Evolutionary conservation across 768 basidiomycete genomes (phyloP).

Genomic region (Phlegmacium glaucopus): DNA sequence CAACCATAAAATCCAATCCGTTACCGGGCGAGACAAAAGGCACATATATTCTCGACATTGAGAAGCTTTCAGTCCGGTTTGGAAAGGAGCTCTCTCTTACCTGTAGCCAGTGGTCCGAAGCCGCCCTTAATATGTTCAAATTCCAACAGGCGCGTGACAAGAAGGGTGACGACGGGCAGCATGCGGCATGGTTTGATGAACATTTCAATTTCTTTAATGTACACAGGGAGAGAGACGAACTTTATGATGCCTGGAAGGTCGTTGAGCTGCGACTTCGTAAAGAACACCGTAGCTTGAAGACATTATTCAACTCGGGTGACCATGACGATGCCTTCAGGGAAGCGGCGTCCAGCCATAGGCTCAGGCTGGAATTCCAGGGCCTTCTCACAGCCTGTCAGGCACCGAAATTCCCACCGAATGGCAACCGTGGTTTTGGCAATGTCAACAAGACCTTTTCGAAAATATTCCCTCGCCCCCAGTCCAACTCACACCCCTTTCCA

Average conservation of each 20-base stretch:
- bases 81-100: slow-evolving; percentile 1
- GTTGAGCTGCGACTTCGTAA: slow-evolving; percentile 4
- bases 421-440: neutral
- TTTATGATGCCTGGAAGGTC: slow-evolving; percentile 5
- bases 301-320: neutral
- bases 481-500: slow-evolving; percentile 6
- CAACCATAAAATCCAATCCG: slow-evolving; percentile 1
- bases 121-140: too few species aligned
- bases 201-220: slow-evolving; percentile 9
- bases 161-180: neutral
- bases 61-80: neutral
- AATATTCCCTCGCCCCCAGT: neutral
- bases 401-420: neutral
- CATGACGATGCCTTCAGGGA: neutral
- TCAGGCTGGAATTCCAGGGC: too few species aligned
- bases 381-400: too few species aligned
- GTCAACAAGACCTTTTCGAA: neutral
- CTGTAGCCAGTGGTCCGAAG: slow-evolving; percentile 11
- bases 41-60: neutral
- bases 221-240: slow-evolving; percentile 2
- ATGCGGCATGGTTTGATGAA: neutral
- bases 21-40: slow-evolving; percentile 6
- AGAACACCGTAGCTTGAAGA: too few species aligned
- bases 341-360: neutral
- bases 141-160: too few species aligned